Evolutionary conservation across 2,329 filamentous ascomycete species (phyloP), one percentile per base, ranked within the genome.

Genomic region (Teratosphaeria gauchensis): DNA sequence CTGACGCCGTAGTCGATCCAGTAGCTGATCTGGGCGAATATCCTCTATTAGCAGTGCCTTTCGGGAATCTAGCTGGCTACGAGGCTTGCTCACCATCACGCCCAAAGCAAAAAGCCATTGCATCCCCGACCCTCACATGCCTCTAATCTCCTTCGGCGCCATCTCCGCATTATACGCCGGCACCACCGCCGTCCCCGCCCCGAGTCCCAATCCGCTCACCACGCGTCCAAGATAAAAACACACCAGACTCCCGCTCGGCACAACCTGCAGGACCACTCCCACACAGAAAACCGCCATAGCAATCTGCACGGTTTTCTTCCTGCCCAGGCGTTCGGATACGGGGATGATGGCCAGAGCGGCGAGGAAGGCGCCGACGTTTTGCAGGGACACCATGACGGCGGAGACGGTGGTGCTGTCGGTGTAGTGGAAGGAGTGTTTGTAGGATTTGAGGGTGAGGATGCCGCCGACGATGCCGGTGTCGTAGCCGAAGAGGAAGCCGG

Each of bases 281-380:
- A 76, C 56, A 55, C 70, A 72, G 59, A 76, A 71, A 31, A 79
- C 59, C 4, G 73, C 58, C 6, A 77, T 77, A 48, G 74, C 75
- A 19, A 75, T 64, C 53, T 78, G 71, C 59, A 81, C 73, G 5
- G 75, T 72, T 57, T 67, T 68, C 24, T 73, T 72, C 7, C 80
- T 74, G 12, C 79, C 80, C 51, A 74, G 71, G n/a, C 69, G 68
- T 56, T 78, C 75, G 3, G 77, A 78, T 16, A 81, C 54, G 0
- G 77, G 76, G 70, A 76, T 79, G 54, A 80, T 73, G n/a, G 73
- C 61, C 54, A 82, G 76, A 59, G 77, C 78, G 14, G 79, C 79
- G 35, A 78, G 73, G 59, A 82, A 78, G 46, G 78, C 78, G n/a
- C 78, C 79, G 7, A 77, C 75, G 60, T 81, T 78, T 58, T 81